Conservation (phyloP, 768 basidiomycete genomes). For the Gymnopilus junonius region DNA sequence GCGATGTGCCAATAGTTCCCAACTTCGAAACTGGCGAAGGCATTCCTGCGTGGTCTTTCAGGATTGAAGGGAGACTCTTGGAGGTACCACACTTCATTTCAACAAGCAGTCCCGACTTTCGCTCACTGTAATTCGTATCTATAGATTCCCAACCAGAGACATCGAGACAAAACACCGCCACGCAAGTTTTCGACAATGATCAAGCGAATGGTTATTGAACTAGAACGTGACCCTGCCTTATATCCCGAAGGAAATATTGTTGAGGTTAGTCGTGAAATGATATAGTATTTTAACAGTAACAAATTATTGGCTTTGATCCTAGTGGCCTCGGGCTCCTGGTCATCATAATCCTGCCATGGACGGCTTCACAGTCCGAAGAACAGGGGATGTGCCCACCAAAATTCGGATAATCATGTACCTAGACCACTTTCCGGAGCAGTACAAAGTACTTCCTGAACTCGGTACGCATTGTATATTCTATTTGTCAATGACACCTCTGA, state of each 20-base stretch:
- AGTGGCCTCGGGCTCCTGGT: conserved; percentile 66
- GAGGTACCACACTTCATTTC: conserved; percentile 50
- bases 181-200: conserved; percentile 89
- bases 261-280: conserved; percentile 59
- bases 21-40: conserved; percentile 85
- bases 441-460: conserved; percentile 77
- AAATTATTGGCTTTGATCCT: background rate
- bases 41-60: conserved; percentile 88
- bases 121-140: conserved; percentile 2
- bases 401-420: conserved; percentile 85
- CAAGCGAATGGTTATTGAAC: conserved; percentile 82
- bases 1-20: conserved; percentile 44
- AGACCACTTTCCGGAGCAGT: conserved; percentile 87
- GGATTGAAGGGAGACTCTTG: conserved; percentile 85
- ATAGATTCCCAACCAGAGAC: conserved; percentile 64
- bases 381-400: conserved; percentile 79
- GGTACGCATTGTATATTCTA: conserved; percentile 41
- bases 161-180: conserved; percentile 61
- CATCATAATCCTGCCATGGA: conserved; percentile 69
- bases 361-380: conserved; percentile 84
- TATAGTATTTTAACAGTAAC: background rate
- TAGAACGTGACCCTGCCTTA: conserved; percentile 81
- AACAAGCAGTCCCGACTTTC: background rate
- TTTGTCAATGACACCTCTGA: background rate
- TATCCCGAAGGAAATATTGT: conserved; percentile 89